Base-by-base conservation (phyloP, 2,329 filamentous ascomycete species). In the Fusarium sp. region DNA sequence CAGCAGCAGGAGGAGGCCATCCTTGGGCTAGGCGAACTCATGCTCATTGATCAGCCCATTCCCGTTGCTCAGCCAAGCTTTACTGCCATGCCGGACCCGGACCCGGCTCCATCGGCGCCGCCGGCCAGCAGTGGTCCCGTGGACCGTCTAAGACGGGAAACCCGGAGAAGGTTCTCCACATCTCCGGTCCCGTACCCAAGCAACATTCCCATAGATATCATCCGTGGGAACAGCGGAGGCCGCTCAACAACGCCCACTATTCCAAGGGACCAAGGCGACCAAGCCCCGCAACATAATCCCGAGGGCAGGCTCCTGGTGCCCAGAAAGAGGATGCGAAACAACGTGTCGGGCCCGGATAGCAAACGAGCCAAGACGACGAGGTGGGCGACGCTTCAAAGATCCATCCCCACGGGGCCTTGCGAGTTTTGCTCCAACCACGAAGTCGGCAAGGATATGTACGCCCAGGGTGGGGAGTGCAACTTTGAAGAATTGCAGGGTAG, bases 381-480 rank as follows among this genome's bases (percentile, higher is more conserved):
- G 5, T 16, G 27, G 22, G 9, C 24, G 55, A 11, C 20, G 17
- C 10, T 16, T 42, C 10, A 14, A 17, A 29, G n/a, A 33, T 44
- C 40, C 16, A 17, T 36, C 22, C 53, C 20, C 33, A 27, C 12
- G 9, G 53, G 53, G 22, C 53, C 58, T 16, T 76, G 75, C 51
- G 33, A 69, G 6, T 76, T 75, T 49, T 76, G 74, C 51, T 38
- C 24, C 29, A 67, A 60, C 14, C 12, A 73, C 36, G 51, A 66
- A 2, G 9, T 29, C 6, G 73, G 73, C 7, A 46, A 51, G 59
- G 12, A 16, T 20, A 56, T 53, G 22, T 58, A 38, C 22, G 58
- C 56, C 17, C 20, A 31, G 14, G 49, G 35, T 6, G 35, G 4
- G 1, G 4, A 12, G 22, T 74, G 71, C 56, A 46, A 57, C 57